Base-by-base conservation (phyloP, 208 protist species). In the Tetramitus jugosus region DNA sequence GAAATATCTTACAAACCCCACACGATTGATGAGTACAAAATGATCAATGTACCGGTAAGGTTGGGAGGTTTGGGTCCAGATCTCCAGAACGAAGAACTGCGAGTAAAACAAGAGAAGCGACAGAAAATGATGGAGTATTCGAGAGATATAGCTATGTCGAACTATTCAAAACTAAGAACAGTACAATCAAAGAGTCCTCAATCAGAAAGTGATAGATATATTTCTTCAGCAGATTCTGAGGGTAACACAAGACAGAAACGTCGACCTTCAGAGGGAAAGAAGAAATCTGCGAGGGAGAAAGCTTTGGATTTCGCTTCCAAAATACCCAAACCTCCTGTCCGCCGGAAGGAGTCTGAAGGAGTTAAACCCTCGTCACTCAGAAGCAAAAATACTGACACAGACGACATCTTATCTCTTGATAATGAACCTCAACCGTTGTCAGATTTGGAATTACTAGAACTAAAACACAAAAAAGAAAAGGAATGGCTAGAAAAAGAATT, bases 1-100 rank as follows among this genome's bases (percentile, higher is more conserved):
- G 35, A n/a, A n/a, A n/a, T n/a, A n/a, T n/a, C n/a, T n/a, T n/a
- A n/a, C 62, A 69, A 69, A 69, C 37, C 62, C 6, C 43, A 69
- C 31, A 26, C 14, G 8, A 45, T 69, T 0, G 33, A 69, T 43
- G 62, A 69, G 7, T 69, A 69, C 62, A 69, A 69, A 13, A 69
- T 43, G 33, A 69, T 69, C 62, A 43, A 69, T 4, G 14, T 10
- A 26, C 13, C 37, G 23, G 26, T 69, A 4, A 69, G 43, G 33
- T 40, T 69, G 1, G 62, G 62, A 10, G 62, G 62, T 7, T 40
- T 69, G 17, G 62, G 62, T 37, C 26, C 62, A 42, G 62, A 69
- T 69, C 31, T 69, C 37, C 62, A 69, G 26, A 69, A 69, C 31
- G 39, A 39, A 45, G 7, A 69, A n/a, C 26, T 69, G 3, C 26